Base-by-base conservation (phyloP, 73 alveolate genomes). In the Symbiodinium pilosum region DNA sequence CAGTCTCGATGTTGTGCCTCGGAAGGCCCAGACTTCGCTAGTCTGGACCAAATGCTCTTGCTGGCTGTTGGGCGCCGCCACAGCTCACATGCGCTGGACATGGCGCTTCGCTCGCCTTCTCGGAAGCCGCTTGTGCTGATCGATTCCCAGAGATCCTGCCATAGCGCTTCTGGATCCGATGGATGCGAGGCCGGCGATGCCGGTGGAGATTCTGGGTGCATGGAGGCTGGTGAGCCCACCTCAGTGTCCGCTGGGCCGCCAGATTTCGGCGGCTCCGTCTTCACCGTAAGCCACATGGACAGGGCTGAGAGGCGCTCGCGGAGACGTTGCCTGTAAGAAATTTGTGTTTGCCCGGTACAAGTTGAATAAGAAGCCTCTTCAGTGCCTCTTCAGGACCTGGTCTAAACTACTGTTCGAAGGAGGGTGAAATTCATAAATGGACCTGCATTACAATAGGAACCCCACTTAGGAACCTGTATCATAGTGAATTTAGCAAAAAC, bases 91-190 rank as follows among this genome's bases (percentile, higher is more conserved):
- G 97, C 97, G 41, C n/a, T 4, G 41, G 97, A 91, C 89, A 69
- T 68, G 32, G 87, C 89, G 30, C 81, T 64, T 26, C 81, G 81
- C 30, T 69, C 88, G 20, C 68, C 43, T 9, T 86, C 97, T 24
- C 34, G 38, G 38, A 68, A 64, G 43, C 88, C 43, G 16, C 44
- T 36, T 20, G 44, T 43, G 28, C 89, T 41, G 30, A 91, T 38
- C 81, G 73, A 40, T n/a, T 91, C 89, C 97, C 97, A 91, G 52
- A 91, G 84, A 6, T 91, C 42, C 32, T 69, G 87, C 97, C 97
- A 69, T 32, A 68, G 44, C 44, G 32, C 54, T 59, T 91, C 97
- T 1, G 97, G 83, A 43, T 91, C 89, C 38, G 30, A 41, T n/a
- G 6, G 59, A 47, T 47, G 59, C 59, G 81, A 64, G 4, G 81